These are phyloP conservation scores for Starmera quercuum DNA, from an alignment of 805 yeast genomes.

Conservation along the genomic window DNA sequence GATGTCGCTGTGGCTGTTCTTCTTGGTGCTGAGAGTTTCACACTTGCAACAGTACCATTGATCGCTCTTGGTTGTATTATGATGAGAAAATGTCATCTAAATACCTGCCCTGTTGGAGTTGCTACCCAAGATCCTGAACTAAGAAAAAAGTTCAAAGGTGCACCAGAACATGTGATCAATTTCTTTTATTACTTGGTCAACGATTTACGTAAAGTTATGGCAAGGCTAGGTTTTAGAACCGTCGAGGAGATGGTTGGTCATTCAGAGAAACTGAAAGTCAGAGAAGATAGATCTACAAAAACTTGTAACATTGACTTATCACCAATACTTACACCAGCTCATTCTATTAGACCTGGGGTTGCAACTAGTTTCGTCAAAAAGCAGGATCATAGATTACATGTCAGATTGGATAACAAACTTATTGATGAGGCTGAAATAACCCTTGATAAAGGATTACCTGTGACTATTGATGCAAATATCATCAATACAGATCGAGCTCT, in stretches of 20 bases:
- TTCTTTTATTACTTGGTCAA: slow-evolving; percentile 93
- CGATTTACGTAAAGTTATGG: slow-evolving; percentile 90
- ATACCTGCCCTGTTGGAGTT: slow-evolving; percentile 96
- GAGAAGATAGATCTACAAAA: slow-evolving; percentile 86
- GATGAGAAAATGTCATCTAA: slow-evolving; percentile 91
- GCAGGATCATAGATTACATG: slow-evolving; percentile 90
- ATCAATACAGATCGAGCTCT: slow-evolving; percentile 95
- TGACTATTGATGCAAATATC: slow-evolving; percentile 85
- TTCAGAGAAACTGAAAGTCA: slow-evolving; percentile 80
- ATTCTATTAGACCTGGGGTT: slow-evolving; percentile 92
- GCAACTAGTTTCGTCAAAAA: slow-evolving; percentile 87
- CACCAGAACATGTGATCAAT: slow-evolving; percentile 97
- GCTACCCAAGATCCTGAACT: slow-evolving; percentile 97
- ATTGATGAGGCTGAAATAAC: slow-evolving; percentile 95
- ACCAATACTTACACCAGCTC: slow-evolving; percentile 95
- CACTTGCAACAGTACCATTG: slow-evolving; percentile 94
- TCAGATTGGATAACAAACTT: slow-evolving; percentile 89
- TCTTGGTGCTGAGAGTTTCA: slow-evolving; percentile 98
- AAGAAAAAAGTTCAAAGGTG: slow-evolving; percentile 87
- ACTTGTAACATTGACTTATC: slow-evolving; percentile 86
- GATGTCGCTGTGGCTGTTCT: slow-evolving; percentile 95
- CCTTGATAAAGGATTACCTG: slow-evolving; percentile 94
- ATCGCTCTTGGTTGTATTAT: slow-evolving; percentile 96
- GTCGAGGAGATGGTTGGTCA: slow-evolving; percentile 98
- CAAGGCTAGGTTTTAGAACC: slow-evolving; percentile 89